Percentiles rank a stretch among this genome's conserved stretches.
Conservation (phyloP, 176 grass and related monocot species). For the Avena eriantha region DNA sequence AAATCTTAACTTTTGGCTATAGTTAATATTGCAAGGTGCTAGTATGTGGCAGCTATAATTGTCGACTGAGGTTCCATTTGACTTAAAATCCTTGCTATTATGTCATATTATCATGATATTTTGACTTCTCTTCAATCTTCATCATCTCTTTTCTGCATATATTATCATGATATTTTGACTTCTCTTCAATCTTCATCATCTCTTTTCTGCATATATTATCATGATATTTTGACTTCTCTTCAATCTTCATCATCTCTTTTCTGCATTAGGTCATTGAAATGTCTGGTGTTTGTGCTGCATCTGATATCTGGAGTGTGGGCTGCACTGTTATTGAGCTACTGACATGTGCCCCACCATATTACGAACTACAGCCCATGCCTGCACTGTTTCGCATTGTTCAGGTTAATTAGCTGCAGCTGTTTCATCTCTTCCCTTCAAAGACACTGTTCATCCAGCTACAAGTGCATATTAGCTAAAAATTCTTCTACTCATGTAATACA, state of each 20-base stretch:
- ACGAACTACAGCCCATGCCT: constrained; percentile 99
- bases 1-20: neutral
- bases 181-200: constrained; percentile 19
- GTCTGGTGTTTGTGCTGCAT: constrained; percentile 97
- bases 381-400: constrained; percentile 99
- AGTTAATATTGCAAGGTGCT: constrained; percentile 9
- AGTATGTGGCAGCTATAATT: constrained; percentile 18
- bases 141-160: constrained; percentile 26
- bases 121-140: constrained; percentile 26
- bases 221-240: constrained; percentile 16
- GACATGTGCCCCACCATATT: constrained; percentile 96
- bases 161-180: neutral
- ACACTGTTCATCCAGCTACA: neutral
- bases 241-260: constrained; percentile 13
- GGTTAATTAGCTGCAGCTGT: constrained; percentile 51
- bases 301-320: constrained; percentile 99
- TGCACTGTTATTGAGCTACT: constrained; percentile 98
- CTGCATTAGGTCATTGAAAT: constrained; percentile 91
- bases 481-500: constrained; percentile 42
- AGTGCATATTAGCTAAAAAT: constrained; percentile 18
- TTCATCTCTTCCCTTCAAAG: constrained; percentile 1
- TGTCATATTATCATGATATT: neutral
- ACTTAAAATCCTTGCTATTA: neutral
- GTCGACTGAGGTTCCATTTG: neutral
- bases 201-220: constrained; percentile 20